Conservation (phyloP, 208 protist species). For the Crithidia acanthocephali region DNA sequence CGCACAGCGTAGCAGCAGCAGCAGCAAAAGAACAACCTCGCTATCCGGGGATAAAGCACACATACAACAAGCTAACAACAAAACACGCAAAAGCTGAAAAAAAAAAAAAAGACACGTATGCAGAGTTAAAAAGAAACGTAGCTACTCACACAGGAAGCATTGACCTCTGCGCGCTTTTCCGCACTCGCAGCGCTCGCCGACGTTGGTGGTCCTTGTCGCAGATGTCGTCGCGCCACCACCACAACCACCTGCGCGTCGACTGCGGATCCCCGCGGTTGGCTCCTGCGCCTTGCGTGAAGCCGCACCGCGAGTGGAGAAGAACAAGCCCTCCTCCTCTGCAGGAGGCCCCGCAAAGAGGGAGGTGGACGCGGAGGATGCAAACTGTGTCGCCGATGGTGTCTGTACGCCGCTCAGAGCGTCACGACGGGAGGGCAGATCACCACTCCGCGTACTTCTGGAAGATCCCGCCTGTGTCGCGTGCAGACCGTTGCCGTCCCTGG, state of each 20-base stretch:
- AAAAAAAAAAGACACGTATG: too few relatives aligned
- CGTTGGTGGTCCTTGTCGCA: not conserved
- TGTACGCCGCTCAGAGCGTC: not conserved
- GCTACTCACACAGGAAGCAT: constrained; percentile 76
- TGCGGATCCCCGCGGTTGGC: not conserved
- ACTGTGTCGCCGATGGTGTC: not conserved
- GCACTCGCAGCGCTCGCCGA: constrained; percentile 44
- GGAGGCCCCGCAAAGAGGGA: too few relatives aligned
- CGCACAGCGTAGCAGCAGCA: too few relatives aligned
- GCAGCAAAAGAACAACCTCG: too few relatives aligned
- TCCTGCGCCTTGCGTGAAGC: not conserved
- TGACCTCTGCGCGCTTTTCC: constrained; percentile 54
- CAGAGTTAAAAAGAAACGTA: not conserved
- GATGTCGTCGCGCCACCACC: not conserved
- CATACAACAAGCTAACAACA: not conserved
- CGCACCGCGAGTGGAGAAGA: not conserved
- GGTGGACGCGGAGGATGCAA: not conserved
- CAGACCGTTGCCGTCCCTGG: too few relatives aligned
- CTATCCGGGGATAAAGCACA: too few relatives aligned
- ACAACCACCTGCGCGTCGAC: constrained; percentile 21
- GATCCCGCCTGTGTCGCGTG: too few relatives aligned
- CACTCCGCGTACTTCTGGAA: too few relatives aligned
- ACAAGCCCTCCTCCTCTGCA: too few relatives aligned
- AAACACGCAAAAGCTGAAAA: not conserved
- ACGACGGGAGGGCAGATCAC: too few relatives aligned